phyloP scores from a whole-genome alignment of 179 eudicot genomes.

The Camellia oleifera region DNA sequence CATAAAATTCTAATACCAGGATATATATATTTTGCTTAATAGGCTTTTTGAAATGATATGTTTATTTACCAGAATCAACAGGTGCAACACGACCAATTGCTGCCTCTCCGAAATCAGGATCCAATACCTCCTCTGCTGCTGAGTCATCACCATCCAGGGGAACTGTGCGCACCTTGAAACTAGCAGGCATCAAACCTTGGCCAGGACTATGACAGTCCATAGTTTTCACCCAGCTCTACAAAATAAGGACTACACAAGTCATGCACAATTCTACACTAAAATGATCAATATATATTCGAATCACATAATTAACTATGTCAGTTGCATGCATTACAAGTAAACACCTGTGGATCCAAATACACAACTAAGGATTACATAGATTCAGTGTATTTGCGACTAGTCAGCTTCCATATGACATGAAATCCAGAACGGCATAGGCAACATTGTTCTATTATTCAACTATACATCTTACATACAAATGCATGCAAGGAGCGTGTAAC shows the following conservation, averaged over 20 bases:
- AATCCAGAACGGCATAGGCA: background rate
- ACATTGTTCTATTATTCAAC: background rate
- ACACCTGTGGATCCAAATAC: background rate
- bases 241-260: background rate
- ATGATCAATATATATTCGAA: background rate
- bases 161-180: conserved; percentile 70
- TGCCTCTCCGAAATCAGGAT: conserved; percentile 89
- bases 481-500: background rate
- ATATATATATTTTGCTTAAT: background rate
- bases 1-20: background rate
- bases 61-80: conserved; percentile 66
- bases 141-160: conserved; percentile 54
- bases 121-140: conserved; percentile 64
- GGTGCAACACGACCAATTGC: conserved; percentile 96
- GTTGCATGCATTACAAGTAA: background rate
- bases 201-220: conserved; percentile 89
- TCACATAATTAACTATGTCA: background rate
- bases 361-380: background rate
- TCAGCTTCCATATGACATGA: background rate
- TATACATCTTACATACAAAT: background rate
- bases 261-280: background rate
- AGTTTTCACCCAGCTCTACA: conserved; percentile 85
- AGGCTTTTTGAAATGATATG: background rate
- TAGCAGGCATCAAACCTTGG: conserved; percentile 91
- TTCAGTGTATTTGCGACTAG: background rate